A percentile compares a stretch with the other conserved stretches of the same genome.
phyloP scores from a whole-genome alignment of 306 rosid genomes.

The Lotus japonicus region DNA sequence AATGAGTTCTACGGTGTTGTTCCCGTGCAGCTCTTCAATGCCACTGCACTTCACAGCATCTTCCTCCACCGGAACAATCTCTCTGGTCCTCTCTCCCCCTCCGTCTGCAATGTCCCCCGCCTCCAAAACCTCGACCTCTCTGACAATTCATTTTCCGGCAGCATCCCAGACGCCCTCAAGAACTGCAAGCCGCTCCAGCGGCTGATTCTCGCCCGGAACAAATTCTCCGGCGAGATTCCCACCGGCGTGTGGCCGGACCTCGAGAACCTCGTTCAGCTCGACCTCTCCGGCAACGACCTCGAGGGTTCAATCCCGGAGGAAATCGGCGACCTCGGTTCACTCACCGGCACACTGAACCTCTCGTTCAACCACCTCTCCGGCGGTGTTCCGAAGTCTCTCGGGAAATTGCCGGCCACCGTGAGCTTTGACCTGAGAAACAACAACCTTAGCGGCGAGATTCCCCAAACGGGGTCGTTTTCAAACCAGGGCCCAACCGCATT shows the following conservation, averaged over 20 bases:
- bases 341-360: slow-evolving; percentile 76
- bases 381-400: slow-evolving; percentile 51
- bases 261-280: slow-evolving; percentile 51
- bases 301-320: slow-evolving; percentile 61
- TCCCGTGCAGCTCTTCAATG: slow-evolving; percentile 77
- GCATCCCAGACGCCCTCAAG: slow-evolving; percentile 31
- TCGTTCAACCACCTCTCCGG: slow-evolving; percentile 83
- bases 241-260: slow-evolving; percentile 55
- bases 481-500: slow-evolving; percentile 95
- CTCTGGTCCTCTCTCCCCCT: slow-evolving; percentile 64
- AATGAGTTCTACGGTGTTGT: slow-evolving; percentile 75
- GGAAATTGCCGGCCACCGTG: slow-evolving; percentile 63
- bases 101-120: slow-evolving; percentile 64
- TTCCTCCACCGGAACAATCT: slow-evolving; percentile 87
- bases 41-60: slow-evolving; percentile 79
- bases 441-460: slow-evolving; percentile 77
- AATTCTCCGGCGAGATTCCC: slow-evolving; percentile 57
- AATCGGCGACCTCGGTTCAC: slow-evolving; percentile 49
- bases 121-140: slow-evolving; percentile 85
- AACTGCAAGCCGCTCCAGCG: slow-evolving; percentile 68
- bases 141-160: slow-evolving; percentile 63
- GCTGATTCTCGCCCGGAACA: slow-evolving; percentile 56
- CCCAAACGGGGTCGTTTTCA: slow-evolving; percentile 81
- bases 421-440: slow-evolving; percentile 82
- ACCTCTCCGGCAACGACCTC: slow-evolving; percentile 64